phyloP scores from a whole-genome alignment of 345 rosid species.

The Lumnitzera racemosa region DNA sequence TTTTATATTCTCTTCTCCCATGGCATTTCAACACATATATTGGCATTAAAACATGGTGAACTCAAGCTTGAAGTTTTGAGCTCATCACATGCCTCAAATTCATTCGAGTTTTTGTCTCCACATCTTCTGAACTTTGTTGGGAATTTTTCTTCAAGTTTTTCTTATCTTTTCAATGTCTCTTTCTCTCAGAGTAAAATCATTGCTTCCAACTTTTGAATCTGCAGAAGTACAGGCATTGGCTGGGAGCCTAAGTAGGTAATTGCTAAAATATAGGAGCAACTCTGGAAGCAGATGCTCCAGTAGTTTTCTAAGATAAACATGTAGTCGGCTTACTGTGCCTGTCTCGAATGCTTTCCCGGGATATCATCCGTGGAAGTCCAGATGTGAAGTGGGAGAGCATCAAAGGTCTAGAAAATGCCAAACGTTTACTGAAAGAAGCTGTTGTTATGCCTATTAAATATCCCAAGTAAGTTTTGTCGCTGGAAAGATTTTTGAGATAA shows the following conservation, averaged over 20 bases:
- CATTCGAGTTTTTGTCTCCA: too few relatives aligned
- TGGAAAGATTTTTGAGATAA: not conserved
- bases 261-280: not conserved
- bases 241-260: conserved; percentile 83
- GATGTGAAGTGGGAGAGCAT: conserved; percentile 95
- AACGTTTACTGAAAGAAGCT: conserved; percentile 88
- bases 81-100: too few relatives aligned
- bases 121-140: too few relatives aligned
- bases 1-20: too few relatives aligned
- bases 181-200: conserved; percentile 46
- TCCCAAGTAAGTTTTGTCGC: conserved; percentile 58
- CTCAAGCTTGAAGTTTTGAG: too few relatives aligned
- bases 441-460: conserved; percentile 99
- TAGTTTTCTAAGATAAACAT: too few relatives aligned
- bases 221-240: conserved; percentile 79
- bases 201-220: conserved; percentile 85
- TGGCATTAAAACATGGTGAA: too few relatives aligned
- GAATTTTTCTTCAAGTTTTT: not conserved
- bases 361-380: conserved; percentile 87
- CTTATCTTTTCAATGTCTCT: not conserved
- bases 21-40: too few relatives aligned
- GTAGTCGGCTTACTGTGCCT: too few relatives aligned
- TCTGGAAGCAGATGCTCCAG: not conserved
- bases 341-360: conserved; percentile 33
- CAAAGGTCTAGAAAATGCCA: conserved; percentile 84